These are phyloP conservation scores for Lophium mytilinum DNA, from an alignment of 495 filamentous ascomycete species.

Conservation along the genomic window DNA sequence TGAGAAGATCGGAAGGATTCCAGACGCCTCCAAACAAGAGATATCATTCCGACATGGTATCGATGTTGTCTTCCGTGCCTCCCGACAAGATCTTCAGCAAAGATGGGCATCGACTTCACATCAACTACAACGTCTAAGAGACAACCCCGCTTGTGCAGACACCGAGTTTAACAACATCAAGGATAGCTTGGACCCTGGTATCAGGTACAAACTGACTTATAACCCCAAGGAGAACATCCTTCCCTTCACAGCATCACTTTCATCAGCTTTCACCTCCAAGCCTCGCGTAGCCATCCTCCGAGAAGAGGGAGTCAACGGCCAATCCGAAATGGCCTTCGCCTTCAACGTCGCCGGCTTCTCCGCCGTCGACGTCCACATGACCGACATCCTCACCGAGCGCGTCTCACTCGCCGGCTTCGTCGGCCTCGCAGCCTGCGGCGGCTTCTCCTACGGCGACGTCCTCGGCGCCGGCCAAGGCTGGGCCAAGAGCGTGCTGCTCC, in stretches of 20 bases:
- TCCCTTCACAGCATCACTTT: constrained; percentile 57
- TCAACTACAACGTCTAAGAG: constrained; percentile 82
- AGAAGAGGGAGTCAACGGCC: constrained; percentile 91
- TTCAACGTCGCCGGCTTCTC: constrained; percentile 89
- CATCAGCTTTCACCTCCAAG: constrained; percentile 61
- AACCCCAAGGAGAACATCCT: constrained; percentile 69
- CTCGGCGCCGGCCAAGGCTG: constrained; percentile 91
- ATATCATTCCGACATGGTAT: constrained; percentile 67
- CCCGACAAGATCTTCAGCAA: constrained; percentile 70
- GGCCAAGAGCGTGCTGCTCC: constrained; percentile 88
- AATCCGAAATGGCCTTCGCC: constrained; percentile 95
- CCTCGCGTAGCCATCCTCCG: constrained; percentile 90
- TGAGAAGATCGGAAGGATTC: constrained; percentile 70
- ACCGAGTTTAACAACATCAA: constrained; percentile 69
- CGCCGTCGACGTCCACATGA: constrained; percentile 94
- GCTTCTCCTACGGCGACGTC: constrained; percentile 96
- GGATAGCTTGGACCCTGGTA: constrained; percentile 72
- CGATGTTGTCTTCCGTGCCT: constrained; percentile 56
- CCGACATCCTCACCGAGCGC: constrained; percentile 71
- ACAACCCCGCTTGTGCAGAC: constrained; percentile 83
- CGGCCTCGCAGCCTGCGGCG: constrained; percentile 88
- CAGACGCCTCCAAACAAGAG: constrained; percentile 62
- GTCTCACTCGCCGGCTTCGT: constrained; percentile 71
- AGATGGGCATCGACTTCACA: constrained; percentile 83
- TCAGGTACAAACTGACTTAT: constrained; percentile 78